These are phyloP conservation scores for Dendrobium officinale DNA, from an alignment of 106 monocot genomes.

Conservation along the genomic window DNA sequence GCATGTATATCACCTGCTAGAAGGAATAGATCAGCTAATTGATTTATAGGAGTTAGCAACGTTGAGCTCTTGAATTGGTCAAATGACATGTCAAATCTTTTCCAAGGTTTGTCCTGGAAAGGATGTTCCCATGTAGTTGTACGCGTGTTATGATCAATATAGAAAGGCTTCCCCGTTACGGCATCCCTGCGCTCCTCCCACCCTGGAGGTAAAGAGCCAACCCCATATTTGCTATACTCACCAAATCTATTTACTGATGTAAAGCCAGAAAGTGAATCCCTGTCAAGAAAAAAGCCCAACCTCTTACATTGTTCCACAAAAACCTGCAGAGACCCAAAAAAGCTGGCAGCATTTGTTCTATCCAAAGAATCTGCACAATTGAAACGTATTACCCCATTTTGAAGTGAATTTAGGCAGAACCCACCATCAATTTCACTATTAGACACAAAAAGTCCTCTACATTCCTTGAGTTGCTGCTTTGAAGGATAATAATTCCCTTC, in stretches of 20 bases:
- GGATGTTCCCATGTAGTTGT: conserved; percentile 98
- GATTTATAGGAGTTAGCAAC: conserved; percentile 57
- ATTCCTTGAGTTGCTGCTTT: conserved; percentile 34
- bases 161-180: conserved; percentile 84
- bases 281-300: conserved; percentile 71
- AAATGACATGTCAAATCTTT: conserved; percentile 96
- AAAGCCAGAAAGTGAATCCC: conserved; percentile 49
- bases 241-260: conserved; percentile 35
- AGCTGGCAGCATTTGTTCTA: conserved; percentile 98
- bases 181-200: conserved; percentile 93
- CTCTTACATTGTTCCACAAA: conserved; percentile 93
- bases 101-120: conserved; percentile 80
- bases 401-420: conserved; percentile 70
- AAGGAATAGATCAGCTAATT: conserved; percentile 87
- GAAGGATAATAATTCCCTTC: conserved; percentile 74
- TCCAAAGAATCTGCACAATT: conserved; percentile 99
- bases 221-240: conserved; percentile 37
- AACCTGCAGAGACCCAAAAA: conserved; percentile 92
- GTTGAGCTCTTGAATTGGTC: conserved; percentile 90
- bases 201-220: conserved; percentile 78
- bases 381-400: conserved; percentile 93
- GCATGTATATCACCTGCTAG: conserved; percentile 99
- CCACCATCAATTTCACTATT: conserved; percentile 61
- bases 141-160: conserved; percentile 85
- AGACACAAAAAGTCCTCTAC: conserved; percentile 45